Evolutionary conservation across 176 grass and related monocot genomes (phyloP).

Genomic region (Secale cereale): DNA sequence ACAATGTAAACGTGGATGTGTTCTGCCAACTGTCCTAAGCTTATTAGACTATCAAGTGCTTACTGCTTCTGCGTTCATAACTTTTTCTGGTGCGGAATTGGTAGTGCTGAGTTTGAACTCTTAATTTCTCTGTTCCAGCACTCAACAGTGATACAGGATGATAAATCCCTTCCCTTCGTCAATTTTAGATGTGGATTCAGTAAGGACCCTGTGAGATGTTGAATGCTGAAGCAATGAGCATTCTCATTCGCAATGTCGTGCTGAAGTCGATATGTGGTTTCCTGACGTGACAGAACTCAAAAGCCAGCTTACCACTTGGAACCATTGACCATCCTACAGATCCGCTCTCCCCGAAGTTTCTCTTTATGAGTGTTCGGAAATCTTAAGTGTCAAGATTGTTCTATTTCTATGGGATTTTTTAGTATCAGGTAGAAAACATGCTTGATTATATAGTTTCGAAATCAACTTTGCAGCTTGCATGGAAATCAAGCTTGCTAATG

Average conservation of each 20-base stretch:
- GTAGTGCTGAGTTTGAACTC: background rate
- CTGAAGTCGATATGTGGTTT: slow-evolving; percentile 52
- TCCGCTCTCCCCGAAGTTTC: slow-evolving; percentile 22
- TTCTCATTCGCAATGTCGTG: slow-evolving; percentile 8
- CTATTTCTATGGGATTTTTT: too few species aligned
- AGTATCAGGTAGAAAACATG: too few species aligned
- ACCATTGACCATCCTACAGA: slow-evolving; percentile 54
- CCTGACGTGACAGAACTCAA: slow-evolving; percentile 47
- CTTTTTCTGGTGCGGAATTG: background rate
- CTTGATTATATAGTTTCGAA: too few species aligned
- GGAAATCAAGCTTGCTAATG: too few species aligned
- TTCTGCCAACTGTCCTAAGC: background rate
- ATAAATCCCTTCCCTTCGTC: background rate
- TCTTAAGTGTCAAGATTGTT: too few species aligned
- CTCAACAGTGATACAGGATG: background rate
- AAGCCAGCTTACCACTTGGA: slow-evolving; percentile 43
- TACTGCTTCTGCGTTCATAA: background rate
- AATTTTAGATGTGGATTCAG: slow-evolving; percentile 64
- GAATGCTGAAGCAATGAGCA: slow-evolving; percentile 47
- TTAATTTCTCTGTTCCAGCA: background rate
- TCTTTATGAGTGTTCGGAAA: too few species aligned
- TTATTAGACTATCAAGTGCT: background rate
- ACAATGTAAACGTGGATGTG: background rate
- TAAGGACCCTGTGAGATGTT: slow-evolving; percentile 77
- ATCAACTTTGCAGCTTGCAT: too few species aligned